Base-by-base conservation (phyloP, 768 basidiomycete species). In the Cubamyces sp. region DNA sequence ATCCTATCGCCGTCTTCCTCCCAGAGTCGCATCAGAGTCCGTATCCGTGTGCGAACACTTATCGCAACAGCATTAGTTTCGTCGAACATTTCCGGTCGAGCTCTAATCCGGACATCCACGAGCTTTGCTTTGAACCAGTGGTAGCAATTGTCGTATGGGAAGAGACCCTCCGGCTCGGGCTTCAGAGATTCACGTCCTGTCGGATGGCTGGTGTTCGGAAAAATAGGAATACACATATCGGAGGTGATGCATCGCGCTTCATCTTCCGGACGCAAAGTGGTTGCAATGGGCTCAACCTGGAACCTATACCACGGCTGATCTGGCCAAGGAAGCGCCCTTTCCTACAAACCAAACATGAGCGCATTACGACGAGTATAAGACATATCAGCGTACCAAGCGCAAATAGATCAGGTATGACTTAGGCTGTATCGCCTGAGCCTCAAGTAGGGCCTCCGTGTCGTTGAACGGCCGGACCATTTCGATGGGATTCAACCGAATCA, bases 61-160 rank as follows among this genome's bases (percentile, higher is more conserved):
- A 39, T 37, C n/a, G 23, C 6, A 23, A 26, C 41, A 11, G n/a
- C 49, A 3, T n/a, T 19, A 37, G 46, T 19, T 11, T 43, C 47
- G 54, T 49, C 54, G 49, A 34, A 50, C 41, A 21, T 23, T 25
- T 51, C 41, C 11, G 26, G 54, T 3, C 41, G 30, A 7, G 42
- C 14, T 11, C 19, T 41, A 3, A 62, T 30, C 4, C 61, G 54
- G 16, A 56, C 48, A 8, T n/a, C 42, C 5, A 25, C 25, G 15
- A 12, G 18, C 9, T 21, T 26, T 0, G 18, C 41, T 19, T 25
- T 41, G 5, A n/a, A 12, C 61, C 61, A 62, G 39, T 62, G 61
- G 21, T 56, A 56, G 28, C 61, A 62, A 16, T 56, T 62, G 19
- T 16, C 15, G 49, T 42, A 62, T 3, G 61, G 54, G 30, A 56